These are phyloP conservation scores for Begonia masoniana DNA, from an alignment of 306 rosid species.

Conservation along the genomic window DNA sequence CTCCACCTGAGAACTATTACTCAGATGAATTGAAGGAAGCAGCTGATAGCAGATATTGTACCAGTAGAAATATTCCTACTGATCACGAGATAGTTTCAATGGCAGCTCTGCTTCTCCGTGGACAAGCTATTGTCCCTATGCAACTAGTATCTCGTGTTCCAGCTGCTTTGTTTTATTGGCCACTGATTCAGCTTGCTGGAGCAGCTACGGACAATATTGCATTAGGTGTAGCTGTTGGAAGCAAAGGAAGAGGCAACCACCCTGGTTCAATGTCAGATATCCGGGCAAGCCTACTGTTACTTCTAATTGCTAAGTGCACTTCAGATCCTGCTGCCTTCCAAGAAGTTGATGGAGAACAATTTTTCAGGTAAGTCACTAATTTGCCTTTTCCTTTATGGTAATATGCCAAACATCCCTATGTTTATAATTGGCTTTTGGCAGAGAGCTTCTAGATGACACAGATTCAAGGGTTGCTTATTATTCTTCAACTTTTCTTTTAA, in stretches of 20 bases:
- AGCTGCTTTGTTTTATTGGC: slow-evolving; percentile 88
- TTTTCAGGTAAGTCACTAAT: slow-evolving; percentile 60
- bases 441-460: slow-evolving; percentile 91
- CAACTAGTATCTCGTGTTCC: slow-evolving; percentile 90
- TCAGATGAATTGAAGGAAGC: slow-evolving; percentile 44
- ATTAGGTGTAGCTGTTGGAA: slow-evolving; percentile 93
- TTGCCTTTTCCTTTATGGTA: slow-evolving; percentile 8
- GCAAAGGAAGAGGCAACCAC: slow-evolving; percentile 95
- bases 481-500: slow-evolving; percentile 93
- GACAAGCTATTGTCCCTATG: slow-evolving; percentile 90
- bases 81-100: slow-evolving; percentile 63
- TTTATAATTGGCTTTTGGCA: slow-evolving; percentile 24
- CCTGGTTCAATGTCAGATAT: slow-evolving; percentile 97
- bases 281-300: slow-evolving; percentile 80
- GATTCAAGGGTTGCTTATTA: slow-evolving; percentile 97
- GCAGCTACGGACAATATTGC: slow-evolving; percentile 95
- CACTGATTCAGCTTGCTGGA: slow-evolving; percentile 90
- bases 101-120: slow-evolving; percentile 76
- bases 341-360: slow-evolving; percentile 78
- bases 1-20: slow-evolving; percentile 23
- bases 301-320: slow-evolving; percentile 92
- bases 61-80: slow-evolving; percentile 29
- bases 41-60: slow-evolving; percentile 34
- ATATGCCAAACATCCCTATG: slow-evolving; percentile 1
- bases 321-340: slow-evolving; percentile 76